A percentile compares a stretch with the other conserved stretches of the same genome.
These are phyloP conservation scores for Ceratobasidium sp. DNA, from an alignment of 1,284 basidiomycete genomes.

Conservation along the genomic window DNA sequence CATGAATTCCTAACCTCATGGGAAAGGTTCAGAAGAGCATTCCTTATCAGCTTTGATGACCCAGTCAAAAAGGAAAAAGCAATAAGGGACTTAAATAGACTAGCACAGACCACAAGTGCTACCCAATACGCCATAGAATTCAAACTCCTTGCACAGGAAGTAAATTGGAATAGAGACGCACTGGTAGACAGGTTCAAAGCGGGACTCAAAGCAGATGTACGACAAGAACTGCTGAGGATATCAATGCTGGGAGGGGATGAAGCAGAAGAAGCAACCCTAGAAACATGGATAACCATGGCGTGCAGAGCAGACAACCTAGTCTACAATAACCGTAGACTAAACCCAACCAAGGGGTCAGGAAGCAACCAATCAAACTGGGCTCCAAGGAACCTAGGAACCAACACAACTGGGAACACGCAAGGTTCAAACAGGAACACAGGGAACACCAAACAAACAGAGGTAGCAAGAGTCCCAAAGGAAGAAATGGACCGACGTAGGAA, in stretches of 20 bases:
- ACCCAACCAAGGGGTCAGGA: neutral
- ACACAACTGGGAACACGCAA: neutral
- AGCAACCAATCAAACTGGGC: neutral
- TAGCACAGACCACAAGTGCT: neutral
- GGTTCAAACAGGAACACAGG: neutral
- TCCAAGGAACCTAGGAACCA: neutral
- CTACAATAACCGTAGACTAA: neutral
- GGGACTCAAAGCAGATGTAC: neutral
- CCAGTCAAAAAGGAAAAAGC: slow-evolving; percentile 5
- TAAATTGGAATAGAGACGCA: slow-evolving; percentile 9
- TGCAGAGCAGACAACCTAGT: neutral
- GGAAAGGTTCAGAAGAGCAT: neutral
- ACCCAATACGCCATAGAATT: neutral
- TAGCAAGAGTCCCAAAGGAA: neutral
- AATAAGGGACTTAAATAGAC: neutral
- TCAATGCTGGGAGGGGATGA: neutral
- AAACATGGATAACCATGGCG: neutral
- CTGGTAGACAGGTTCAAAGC: neutral
- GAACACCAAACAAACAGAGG: neutral
- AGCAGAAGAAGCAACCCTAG: neutral
- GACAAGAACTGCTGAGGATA: neutral
- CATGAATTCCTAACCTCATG: neutral
- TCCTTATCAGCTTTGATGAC: neutral
- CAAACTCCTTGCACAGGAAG: neutral
- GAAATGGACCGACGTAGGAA: neutral